Base-by-base conservation (phyloP, 306 rosid species). In the Senna siamea region DNA sequence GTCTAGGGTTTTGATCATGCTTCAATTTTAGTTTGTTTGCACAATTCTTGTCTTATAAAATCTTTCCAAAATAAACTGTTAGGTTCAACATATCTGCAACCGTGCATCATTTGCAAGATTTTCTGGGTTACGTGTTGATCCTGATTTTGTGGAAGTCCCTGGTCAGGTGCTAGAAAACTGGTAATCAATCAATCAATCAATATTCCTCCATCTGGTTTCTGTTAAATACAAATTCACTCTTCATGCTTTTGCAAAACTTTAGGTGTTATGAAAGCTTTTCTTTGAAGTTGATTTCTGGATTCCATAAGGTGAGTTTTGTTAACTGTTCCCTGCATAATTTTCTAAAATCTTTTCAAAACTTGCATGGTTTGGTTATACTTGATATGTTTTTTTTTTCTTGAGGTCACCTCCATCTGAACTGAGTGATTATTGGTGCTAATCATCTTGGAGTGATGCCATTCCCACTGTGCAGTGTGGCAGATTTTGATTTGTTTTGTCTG, bases 41-140 rank as follows among this genome's bases (percentile, higher is more conserved):
- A 18, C 66, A 32, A 44, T 53, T 76, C 52, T 59, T 18, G 18
- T 22, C 58, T 72, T 70, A 78, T 78, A 70, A 66, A 51, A 19
- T 44, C 10, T 73, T 74, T 64, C 17, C 5, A 35, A 28, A 73
- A 37, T 53, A 58, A n/a, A 53, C 50, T 74, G 61, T 47, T 80
- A 94, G 99, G 93, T 94, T 83, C 99, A 94, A 81, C 96, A 94
- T 73, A 82, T 94, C 60, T 92, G 97, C 88, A 94, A 89, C 82
- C 90, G 95, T 41, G 93, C 99, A 52, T 79, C 95, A 32, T 90
- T 88, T 83, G 78, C 90, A 56, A 83, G 97, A 83, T 77, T 94
- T 78, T 94, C 97, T 75, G 99, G 99, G 77, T 80, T 92, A 76
- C 88, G 91, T 56, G 89, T 88, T 80, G 99, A 92, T 83, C 95